phyloP scores from a whole-genome alignment of 1,284 basidiomycete species.

The Exobasidium cylindrosporum region DNA sequence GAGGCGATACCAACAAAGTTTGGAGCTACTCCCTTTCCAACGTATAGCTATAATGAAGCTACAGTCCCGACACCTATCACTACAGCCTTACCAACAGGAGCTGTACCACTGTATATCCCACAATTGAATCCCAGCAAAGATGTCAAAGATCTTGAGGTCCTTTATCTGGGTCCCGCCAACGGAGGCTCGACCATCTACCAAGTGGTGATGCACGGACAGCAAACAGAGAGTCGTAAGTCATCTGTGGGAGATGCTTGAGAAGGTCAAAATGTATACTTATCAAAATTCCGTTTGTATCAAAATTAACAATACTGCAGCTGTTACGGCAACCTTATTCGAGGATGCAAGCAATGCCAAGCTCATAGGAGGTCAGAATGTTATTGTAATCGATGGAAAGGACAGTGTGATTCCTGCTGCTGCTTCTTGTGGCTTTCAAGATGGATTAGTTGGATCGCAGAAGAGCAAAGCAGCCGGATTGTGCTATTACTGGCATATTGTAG shows the following conservation, averaged over 20 bases:
- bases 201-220: too few relatives aligned
- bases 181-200: neutral
- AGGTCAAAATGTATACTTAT: neutral
- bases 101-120: conserved; percentile 6
- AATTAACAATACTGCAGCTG: neutral
- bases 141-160: neutral
- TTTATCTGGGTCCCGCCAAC: neutral
- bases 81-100: neutral
- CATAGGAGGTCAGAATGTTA: neutral
- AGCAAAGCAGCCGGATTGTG: neutral
- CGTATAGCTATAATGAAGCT: too few relatives aligned
- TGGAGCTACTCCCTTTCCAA: too few relatives aligned
- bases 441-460: neutral
- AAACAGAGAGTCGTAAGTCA: too few relatives aligned
- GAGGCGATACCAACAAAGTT: too few relatives aligned
- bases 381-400: neutral
- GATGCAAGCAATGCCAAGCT: conserved; percentile 9
- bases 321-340: neutral
- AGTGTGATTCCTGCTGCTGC: neutral
- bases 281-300: neutral
- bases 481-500: neutral
- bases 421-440: conserved; percentile 9
- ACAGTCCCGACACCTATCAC: neutral
- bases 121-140: neutral
- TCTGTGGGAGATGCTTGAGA: too few relatives aligned